phyloP scores from a whole-genome alignment of 2,329 filamentous ascomycete genomes.

The Rhexocercosporidium sp. region DNA sequence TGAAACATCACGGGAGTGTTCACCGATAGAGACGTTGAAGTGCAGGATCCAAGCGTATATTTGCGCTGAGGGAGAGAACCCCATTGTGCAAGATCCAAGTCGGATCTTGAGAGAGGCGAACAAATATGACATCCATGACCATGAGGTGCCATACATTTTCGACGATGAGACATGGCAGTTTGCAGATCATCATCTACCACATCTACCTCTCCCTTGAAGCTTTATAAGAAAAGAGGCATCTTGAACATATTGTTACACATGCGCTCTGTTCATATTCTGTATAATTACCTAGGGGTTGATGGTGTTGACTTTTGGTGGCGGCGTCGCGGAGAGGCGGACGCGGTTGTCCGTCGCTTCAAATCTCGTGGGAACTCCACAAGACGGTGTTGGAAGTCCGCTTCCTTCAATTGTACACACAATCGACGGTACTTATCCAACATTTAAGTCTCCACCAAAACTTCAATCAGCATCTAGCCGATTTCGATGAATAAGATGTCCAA shows the following conservation, averaged over 20 bases:
- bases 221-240: not conserved
- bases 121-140: not conserved
- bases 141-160: not conserved
- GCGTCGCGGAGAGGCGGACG: not conserved
- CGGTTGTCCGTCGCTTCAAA: not conserved
- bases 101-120: not conserved
- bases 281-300: not conserved
- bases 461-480: not conserved
- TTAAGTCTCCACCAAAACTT: not conserved
- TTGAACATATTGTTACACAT: slow-evolving; percentile 1
- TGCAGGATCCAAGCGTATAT: not conserved
- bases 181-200: not conserved
- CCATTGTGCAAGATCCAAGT: not conserved
- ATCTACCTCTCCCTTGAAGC: not conserved
- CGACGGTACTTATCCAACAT: too few species aligned
- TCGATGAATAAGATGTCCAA: not conserved
- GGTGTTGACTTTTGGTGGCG: not conserved
- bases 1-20: not conserved
- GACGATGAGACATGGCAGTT: slow-evolving; percentile 3
- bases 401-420: not conserved
- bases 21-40: not conserved
- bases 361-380: not conserved
- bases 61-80: not conserved
- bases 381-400: not conserved
- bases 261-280: not conserved